These are phyloP conservation scores for Lanmaoa pseudosensibilis DNA, from an alignment of 768 basidiomycete species.

Conservation along the genomic window DNA sequence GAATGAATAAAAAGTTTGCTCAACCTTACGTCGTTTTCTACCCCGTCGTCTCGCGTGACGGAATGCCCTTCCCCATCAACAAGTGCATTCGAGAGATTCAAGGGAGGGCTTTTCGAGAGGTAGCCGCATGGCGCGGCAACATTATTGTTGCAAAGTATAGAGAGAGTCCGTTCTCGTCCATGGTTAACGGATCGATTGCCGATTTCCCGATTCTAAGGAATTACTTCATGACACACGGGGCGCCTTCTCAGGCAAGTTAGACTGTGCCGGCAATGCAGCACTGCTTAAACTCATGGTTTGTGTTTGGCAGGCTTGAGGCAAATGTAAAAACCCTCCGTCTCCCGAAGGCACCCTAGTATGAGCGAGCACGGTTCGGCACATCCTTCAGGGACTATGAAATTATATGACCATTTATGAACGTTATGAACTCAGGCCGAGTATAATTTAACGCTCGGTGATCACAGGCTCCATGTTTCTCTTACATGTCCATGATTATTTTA, in stretches of 20 bases:
- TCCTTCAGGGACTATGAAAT: conserved; percentile 18
- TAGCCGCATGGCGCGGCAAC: conserved; percentile 76
- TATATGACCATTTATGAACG: conserved; percentile 31
- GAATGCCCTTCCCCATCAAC: conserved; percentile 81
- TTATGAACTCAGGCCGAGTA: conserved; percentile 12
- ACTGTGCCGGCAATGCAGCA: conserved; percentile 19
- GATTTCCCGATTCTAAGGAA: conserved; percentile 83
- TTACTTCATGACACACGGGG: conserved; percentile 67
- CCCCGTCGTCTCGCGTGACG: conserved; percentile 71
- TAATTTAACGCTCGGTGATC: conserved; percentile 5
- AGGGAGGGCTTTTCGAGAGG: conserved; percentile 57
- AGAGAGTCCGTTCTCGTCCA: conserved; percentile 44
- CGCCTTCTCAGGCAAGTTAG: conserved; percentile 43
- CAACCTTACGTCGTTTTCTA: conserved; percentile 84
- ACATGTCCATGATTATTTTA: conserved; percentile 25
- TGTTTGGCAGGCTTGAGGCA: conserved; percentile 29
- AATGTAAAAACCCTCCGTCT: conserved; percentile 13
- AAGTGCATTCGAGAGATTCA: conserved; percentile 76
- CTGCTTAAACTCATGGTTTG: conserved; percentile 21
- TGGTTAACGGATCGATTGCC: conserved; percentile 78
- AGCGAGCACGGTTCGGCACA: neutral
- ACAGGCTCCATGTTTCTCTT: conserved; percentile 24
- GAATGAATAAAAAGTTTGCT: conserved; percentile 76
- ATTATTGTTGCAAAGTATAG: conserved; percentile 72
- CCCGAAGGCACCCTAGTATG: neutral